Percentiles rank a stretch among this genome's conserved stretches.
Evolutionary conservation across 2,329 filamentous ascomycete species (phyloP).

Genomic region (Penicillium sp.): DNA sequence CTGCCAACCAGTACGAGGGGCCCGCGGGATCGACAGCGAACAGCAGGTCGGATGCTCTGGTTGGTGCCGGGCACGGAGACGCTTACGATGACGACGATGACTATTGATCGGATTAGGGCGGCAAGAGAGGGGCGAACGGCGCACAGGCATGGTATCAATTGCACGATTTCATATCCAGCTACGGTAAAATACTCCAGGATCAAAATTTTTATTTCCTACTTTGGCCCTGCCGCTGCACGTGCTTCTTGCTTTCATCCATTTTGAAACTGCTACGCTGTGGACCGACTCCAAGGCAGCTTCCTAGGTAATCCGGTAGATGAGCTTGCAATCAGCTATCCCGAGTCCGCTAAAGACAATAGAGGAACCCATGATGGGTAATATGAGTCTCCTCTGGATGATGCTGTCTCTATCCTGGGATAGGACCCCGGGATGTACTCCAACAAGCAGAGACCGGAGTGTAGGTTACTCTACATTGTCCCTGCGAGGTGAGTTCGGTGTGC

Average conservation of each 20-base stretch:
- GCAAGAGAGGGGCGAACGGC: constrained; percentile 22
- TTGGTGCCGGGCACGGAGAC: constrained; percentile 21
- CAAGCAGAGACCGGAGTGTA: neutral
- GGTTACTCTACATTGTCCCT: neutral
- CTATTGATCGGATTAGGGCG: constrained; percentile 24
- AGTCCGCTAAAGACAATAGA: too few species aligned
- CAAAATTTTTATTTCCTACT: neutral
- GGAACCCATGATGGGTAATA: neutral
- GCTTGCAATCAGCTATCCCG: neutral
- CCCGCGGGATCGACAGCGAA: constrained; percentile 19
- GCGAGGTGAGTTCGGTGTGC: neutral
- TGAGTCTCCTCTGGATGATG: neutral
- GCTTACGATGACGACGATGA: constrained; percentile 35
- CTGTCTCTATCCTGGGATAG: neutral
- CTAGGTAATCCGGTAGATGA: neutral
- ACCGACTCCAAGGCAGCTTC: neutral
- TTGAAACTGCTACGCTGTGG: neutral
- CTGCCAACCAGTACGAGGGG: constrained; percentile 43
- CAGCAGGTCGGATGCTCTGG: constrained; percentile 20
- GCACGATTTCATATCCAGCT: constrained; percentile 11
- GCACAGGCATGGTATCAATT: constrained; percentile 21
- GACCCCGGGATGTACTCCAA: neutral
- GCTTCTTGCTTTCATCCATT: neutral
- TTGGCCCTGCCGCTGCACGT: neutral
- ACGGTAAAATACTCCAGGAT: neutral